Evolutionary conservation across 1,284 basidiomycete genomes (phyloP).

Genomic region (Ceraceosorus guamensis): DNA sequence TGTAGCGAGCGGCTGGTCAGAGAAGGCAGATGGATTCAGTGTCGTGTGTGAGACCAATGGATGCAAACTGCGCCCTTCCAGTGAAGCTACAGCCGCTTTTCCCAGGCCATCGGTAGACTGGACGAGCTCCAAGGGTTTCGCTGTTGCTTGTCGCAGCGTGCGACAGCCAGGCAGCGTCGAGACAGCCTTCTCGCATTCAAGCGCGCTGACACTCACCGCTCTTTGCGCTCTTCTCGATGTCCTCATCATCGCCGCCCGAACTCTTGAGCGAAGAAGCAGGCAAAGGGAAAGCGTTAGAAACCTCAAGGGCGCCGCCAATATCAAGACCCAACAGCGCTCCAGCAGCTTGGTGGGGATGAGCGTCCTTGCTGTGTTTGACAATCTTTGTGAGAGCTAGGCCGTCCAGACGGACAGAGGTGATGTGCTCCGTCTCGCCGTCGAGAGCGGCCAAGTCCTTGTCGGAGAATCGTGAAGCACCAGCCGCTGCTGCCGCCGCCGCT

Average conservation of each 20-base stretch:
- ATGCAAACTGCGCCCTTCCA: too few relatives aligned
- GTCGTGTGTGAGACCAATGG: too few relatives aligned
- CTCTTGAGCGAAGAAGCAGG: slow-evolving; percentile 22
- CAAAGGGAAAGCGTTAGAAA: slow-evolving; percentile 43
- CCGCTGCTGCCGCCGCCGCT: background rate
- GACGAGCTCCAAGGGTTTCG: background rate
- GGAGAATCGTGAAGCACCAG: background rate
- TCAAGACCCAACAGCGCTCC: slow-evolving; percentile 45
- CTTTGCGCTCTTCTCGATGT: slow-evolving; percentile 37
- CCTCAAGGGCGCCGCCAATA: slow-evolving; percentile 41
- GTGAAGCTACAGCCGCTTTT: too few relatives aligned
- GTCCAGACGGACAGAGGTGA: slow-evolving; percentile 42
- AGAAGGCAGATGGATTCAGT: background rate
- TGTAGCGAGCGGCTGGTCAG: slow-evolving; percentile 56
- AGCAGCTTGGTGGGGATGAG: slow-evolving; percentile 36
- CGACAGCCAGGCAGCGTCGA: too few relatives aligned
- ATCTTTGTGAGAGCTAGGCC: slow-evolving; percentile 47
- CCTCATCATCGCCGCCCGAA: slow-evolving; percentile 30
- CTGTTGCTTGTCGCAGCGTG: background rate
- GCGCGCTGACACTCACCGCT: slow-evolving; percentile 10
- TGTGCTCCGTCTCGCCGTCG: slow-evolving; percentile 37
- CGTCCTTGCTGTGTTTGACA: slow-evolving; percentile 47
- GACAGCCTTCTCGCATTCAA: too few relatives aligned
- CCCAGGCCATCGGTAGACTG: too few relatives aligned
- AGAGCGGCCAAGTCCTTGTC: slow-evolving; percentile 20